Conservation (phyloP, 805 yeast species). For the Teunomyces kruisii region DNA sequence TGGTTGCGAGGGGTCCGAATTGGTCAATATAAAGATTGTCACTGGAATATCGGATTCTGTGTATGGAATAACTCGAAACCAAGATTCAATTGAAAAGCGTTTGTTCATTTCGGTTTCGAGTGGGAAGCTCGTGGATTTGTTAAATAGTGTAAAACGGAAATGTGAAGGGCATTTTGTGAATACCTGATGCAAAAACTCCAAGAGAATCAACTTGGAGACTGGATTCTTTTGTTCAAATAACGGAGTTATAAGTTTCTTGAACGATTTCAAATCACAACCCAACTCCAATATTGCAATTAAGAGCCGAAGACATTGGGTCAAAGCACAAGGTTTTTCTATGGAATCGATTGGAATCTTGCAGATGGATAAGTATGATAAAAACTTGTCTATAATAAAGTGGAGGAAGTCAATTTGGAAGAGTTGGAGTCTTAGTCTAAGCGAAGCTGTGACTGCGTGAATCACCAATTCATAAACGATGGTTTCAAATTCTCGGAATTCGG, state of each 20-base stretch:
- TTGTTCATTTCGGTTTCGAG: slow-evolving; percentile 16
- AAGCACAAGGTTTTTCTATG: slow-evolving; percentile 9
- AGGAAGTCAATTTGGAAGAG: slow-evolving; percentile 18
- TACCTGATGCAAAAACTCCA: slow-evolving; percentile 23
- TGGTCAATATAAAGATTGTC: slow-evolving; percentile 27
- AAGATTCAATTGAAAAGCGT: slow-evolving; percentile 36
- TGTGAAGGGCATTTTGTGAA: slow-evolving; percentile 24
- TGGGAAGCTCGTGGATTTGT: slow-evolving; percentile 21
- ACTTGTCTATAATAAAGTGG: slow-evolving; percentile 19
- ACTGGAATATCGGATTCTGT: slow-evolving; percentile 11
- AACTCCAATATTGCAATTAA: slow-evolving; percentile 29
- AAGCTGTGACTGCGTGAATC: slow-evolving; percentile 19
- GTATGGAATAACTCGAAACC: slow-evolving; percentile 34
- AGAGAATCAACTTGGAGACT: slow-evolving; percentile 13
- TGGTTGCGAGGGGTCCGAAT: slow-evolving; percentile 19
- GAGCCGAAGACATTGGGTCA: slow-evolving; percentile 23
- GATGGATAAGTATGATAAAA: slow-evolving; percentile 11
- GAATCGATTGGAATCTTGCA: background rate
- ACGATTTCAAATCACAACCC: slow-evolving; percentile 28
- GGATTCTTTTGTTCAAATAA: slow-evolving; percentile 11
- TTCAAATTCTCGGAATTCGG: slow-evolving; percentile 26
- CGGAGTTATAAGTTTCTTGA: slow-evolving; percentile 21
- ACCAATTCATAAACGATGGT: slow-evolving; percentile 27
- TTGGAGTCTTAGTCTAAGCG: slow-evolving; percentile 20
- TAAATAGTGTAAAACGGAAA: slow-evolving; percentile 29